phyloP scores from a whole-genome alignment of 2,329 filamentous ascomycete species.

The Pseudogymnoascus verrucosus region DNA sequence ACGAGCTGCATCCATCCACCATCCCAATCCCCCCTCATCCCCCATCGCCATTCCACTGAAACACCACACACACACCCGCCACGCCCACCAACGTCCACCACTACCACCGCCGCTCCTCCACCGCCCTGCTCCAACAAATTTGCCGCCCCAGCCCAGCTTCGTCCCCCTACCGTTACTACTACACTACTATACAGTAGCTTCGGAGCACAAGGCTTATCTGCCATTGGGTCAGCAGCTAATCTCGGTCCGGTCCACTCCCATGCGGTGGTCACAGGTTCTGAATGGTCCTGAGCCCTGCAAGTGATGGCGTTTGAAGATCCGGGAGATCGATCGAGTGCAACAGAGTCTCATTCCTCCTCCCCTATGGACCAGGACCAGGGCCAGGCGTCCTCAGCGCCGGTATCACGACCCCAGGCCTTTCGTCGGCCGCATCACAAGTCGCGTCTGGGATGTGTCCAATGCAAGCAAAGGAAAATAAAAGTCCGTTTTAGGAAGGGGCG shows the following conservation, averaged over 20 bases:
- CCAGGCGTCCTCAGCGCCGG: neutral
- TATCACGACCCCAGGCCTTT: conserved; percentile 1
- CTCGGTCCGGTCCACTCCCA: conserved; percentile 1
- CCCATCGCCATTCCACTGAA: conserved; percentile 3
- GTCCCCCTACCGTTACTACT: neutral
- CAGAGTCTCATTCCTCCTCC: neutral
- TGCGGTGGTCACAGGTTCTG: neutral
- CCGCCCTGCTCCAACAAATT: neutral
- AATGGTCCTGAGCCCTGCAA: neutral
- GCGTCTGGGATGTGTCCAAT: conserved; percentile 15
- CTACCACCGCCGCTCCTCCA: neutral
- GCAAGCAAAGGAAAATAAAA: conserved; percentile 16
- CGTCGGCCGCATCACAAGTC: conserved; percentile 18
- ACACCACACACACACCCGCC: neutral
- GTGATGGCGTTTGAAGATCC: neutral
- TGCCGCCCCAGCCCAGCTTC: neutral
- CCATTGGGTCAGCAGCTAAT: neutral
- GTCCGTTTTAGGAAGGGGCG: conserved; percentile 7
- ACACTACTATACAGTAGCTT: neutral
- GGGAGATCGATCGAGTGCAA: neutral
- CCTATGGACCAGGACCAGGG: conserved; percentile 1
- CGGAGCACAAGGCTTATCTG: conserved; percentile 4
- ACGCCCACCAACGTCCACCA: neutral
- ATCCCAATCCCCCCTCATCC: conserved; percentile 4
- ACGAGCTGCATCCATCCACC: neutral